Conservation (phyloP, 2,329 filamentous ascomycete species). For the Ascocoryne sarcoides region DNA sequence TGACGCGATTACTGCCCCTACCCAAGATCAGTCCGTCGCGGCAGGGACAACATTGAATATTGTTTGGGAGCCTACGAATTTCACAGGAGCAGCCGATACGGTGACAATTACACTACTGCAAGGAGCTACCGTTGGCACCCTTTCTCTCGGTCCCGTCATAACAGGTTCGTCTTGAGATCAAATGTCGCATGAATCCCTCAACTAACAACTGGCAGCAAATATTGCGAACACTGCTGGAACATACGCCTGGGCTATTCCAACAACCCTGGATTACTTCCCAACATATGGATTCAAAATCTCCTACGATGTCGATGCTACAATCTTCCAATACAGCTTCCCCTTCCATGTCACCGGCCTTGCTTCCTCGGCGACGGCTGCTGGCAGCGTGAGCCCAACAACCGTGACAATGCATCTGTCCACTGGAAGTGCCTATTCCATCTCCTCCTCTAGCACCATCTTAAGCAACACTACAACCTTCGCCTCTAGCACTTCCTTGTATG, state of each 20-base stretch:
- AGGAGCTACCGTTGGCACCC: conserved; percentile 39
- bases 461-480: conserved; percentile 3
- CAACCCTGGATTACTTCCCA: conserved; percentile 33
- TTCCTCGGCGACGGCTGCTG: conserved; percentile 5
- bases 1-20: conserved; percentile 43
- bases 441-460: conserved; percentile 4
- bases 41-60: conserved; percentile 43
- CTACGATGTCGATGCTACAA: conserved; percentile 36
- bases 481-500: conserved; percentile 1
- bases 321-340: conserved; percentile 56
- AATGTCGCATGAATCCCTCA: neutral
- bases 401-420: conserved; percentile 7
- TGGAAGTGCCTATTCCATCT: conserved; percentile 5
- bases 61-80: conserved; percentile 36
- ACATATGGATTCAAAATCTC: conserved; percentile 51
- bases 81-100: conserved; percentile 30
- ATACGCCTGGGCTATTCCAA: conserved; percentile 44
- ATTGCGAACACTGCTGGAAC: conserved; percentile 37
- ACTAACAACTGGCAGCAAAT: conserved; percentile 32
- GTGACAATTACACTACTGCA: conserved; percentile 48
- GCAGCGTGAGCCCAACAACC: conserved; percentile 7
- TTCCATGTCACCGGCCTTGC: conserved; percentile 32
- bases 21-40: conserved; percentile 34
- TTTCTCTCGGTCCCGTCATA: conserved; percentile 34
- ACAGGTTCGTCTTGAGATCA: conserved; percentile 38